Evolutionary conservation across 768 basidiomycete species (phyloP).

Genomic region (Gymnopilus junonius): DNA sequence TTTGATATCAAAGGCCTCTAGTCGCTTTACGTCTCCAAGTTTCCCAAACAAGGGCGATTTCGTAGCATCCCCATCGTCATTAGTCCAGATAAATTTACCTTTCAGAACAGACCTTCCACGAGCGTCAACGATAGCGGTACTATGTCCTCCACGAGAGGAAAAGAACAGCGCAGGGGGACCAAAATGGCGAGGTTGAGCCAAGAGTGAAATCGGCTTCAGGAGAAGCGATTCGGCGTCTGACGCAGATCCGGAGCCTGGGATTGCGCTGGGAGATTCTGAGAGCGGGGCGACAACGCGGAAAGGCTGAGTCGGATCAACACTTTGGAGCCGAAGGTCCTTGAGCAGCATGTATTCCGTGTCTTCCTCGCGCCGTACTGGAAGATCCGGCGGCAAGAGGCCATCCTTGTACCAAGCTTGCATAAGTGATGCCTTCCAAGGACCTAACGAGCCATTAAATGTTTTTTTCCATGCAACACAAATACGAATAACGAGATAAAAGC

Average conservation of each 20-base stretch:
- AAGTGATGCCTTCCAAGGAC: slow-evolving; percentile 85
- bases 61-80: slow-evolving; percentile 58
- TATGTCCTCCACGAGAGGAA: slow-evolving; percentile 89
- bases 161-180: slow-evolving; percentile 88
- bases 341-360: slow-evolving; percentile 70
- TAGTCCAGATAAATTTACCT: slow-evolving; percentile 79
- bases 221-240: slow-evolving; percentile 53
- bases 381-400: slow-evolving; percentile 78
- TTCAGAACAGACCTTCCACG: slow-evolving; percentile 85
- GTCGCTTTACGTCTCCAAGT: slow-evolving; percentile 82
- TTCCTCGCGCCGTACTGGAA: slow-evolving; percentile 80
- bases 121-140: slow-evolving; percentile 86
- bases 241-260: slow-evolving; percentile 8
- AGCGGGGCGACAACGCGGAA: slow-evolving; percentile 59
- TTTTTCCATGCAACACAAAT: no score
- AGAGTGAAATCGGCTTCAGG: slow-evolving; percentile 73
- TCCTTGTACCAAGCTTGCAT: slow-evolving; percentile 94
- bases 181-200: slow-evolving; percentile 80
- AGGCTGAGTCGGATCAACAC: slow-evolving; percentile 81
- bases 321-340: slow-evolving; percentile 76
- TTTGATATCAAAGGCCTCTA: slow-evolving; percentile 82
- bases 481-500: slow-evolving; percentile 22
- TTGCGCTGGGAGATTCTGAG: slow-evolving; percentile 26
- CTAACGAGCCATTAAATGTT: slow-evolving; percentile 43
- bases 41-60: slow-evolving; percentile 40